Base-by-base conservation (phyloP, 2,329 filamentous ascomycete species). In the Nakataea oryzae region DNA sequence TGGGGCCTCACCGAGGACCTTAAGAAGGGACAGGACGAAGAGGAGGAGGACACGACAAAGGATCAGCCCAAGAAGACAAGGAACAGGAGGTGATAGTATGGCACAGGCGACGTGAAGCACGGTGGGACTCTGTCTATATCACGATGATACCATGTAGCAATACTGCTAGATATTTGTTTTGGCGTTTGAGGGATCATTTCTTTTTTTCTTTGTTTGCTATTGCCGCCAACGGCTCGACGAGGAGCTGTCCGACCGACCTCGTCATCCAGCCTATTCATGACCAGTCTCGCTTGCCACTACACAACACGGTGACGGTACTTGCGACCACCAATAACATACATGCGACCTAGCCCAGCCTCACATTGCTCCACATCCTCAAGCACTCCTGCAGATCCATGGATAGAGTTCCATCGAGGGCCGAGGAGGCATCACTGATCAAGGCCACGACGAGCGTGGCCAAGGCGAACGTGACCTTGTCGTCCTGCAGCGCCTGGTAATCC, bases 1-100 rank as follows among this genome's bases (percentile, higher is more conserved):
- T 93, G 90, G 89, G 84, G 83, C 0, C 73, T 95, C 59, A 81
- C 84, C 11, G 87, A 89, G 64, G 87, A 90, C 66, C 75, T 93
- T 9, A 88, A 90, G 72, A 95, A 95, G 75, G 90, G 90, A 0
- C 87, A 90, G 68, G 89, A 92, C 65, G 87, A 89, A 70, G 90
- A 93, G 69, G 90, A 95, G 70, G 90, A 93, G 70, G 89, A 92
- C 65, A 76, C 78, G 65, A 79, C 80, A 65, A 55, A 54, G 47
- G 60, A 61, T 24, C 76, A 81, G 60, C 80, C 81, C 61, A 86
- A 86, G 75, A 86, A 85, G 77, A 86, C 83, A 62, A 76, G 83
- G 67, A 82, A 81, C 65, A 78, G 83, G 63, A 80, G 81, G 67
- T 80, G 55, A 61, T 24, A 28, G 28, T 9, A 27, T 24, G 14